Conservation (phyloP, 2,329 filamentous ascomycete species). For the Beauveria varroae region DNA sequence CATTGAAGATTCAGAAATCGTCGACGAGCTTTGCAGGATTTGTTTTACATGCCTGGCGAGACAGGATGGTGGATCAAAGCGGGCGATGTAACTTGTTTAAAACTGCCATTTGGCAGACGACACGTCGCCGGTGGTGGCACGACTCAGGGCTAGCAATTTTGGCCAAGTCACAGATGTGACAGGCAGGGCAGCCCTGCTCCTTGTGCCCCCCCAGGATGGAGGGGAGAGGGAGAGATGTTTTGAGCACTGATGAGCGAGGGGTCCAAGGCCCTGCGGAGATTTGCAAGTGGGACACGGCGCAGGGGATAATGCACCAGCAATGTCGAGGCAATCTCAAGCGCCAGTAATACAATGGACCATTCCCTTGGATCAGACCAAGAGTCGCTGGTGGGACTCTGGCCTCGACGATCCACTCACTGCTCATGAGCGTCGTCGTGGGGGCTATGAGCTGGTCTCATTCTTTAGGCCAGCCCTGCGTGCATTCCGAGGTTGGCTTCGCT, state of each 20-base stretch:
- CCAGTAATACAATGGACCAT: slow-evolving; percentile 6
- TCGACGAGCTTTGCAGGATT: not conserved
- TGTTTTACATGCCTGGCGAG: slow-evolving; percentile 6
- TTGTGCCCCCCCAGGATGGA: not conserved
- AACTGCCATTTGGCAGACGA: slow-evolving; percentile 1
- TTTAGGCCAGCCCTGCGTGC: slow-evolving; percentile 1
- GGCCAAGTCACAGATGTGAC: slow-evolving; percentile 2
- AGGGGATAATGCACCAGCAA: slow-evolving; percentile 1
- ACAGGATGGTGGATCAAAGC: slow-evolving; percentile 8
- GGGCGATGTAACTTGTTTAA: slow-evolving; percentile 9
- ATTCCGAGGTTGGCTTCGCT: not conserved
- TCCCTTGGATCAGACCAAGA: slow-evolving; percentile 12
- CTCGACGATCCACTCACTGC: slow-evolving; percentile 6
- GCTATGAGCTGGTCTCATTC: slow-evolving; percentile 9
- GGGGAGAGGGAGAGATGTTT: not conserved
- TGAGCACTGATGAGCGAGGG: not conserved
- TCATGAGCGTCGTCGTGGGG: slow-evolving; percentile 6
- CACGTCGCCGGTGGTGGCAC: slow-evolving; percentile 1
- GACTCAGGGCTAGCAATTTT: not conserved
- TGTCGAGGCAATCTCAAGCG: slow-evolving; percentile 10
- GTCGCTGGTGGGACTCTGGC: slow-evolving; percentile 6
- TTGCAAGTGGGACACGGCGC: slow-evolving; percentile 10
- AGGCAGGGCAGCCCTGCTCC: slow-evolving; percentile 1
- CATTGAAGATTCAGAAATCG: not conserved
- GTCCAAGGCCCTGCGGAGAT: slow-evolving; percentile 3